Evolutionary conservation across 1,284 basidiomycete species (phyloP), one percentile per base, ranked within the genome.

Genomic region (Puccinia novopanici): DNA sequence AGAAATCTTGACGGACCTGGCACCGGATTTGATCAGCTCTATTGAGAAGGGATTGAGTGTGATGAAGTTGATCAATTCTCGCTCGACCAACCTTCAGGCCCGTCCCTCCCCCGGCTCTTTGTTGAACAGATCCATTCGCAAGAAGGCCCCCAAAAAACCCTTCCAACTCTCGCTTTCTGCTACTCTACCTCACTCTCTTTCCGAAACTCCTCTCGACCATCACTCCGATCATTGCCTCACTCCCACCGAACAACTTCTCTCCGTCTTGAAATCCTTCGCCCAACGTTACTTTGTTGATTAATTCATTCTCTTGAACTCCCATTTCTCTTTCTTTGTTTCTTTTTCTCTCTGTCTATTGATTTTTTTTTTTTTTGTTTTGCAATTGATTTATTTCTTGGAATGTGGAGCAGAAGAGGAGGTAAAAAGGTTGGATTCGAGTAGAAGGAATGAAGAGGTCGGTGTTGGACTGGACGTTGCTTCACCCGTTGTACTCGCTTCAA

Each of bases 11-110:
- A 61, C 45, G 2, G 77, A 80, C 52, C 57, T 80, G 19, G 67
- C 68, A 34, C 77, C 77, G 24, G 77, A 80, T 54, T 40, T 80
- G 27, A 59, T 71, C 5, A 63, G 55, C 65, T 61, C 68, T 34
- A 80, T 80, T 27, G 77, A 80, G 24, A 80, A 80, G 63, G 67
- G 40, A 13, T 52, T 80, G 34, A 73, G 55, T 55, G 48, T 55
- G 6, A 48, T 76, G 8, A 76, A 67, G 37, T 19, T 67, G 22
- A 37, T 76, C n/a, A 67, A 67, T 19, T 37, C 48, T 67, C 27
- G 61, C 37, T 52, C 74, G 0, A 55, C 5, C 24, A 40, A 4
- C 17, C 17, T 24, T 24, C 24, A n/a, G 10, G 10, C 19, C 19
- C 27, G 19, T 42, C 27, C 40, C 24, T 13, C 13, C 17, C 17